Evolutionary conservation across 306 rosid genomes (phyloP), one percentile per base, ranked within the genome.

Genomic region (Styphnolobium japonicum): DNA sequence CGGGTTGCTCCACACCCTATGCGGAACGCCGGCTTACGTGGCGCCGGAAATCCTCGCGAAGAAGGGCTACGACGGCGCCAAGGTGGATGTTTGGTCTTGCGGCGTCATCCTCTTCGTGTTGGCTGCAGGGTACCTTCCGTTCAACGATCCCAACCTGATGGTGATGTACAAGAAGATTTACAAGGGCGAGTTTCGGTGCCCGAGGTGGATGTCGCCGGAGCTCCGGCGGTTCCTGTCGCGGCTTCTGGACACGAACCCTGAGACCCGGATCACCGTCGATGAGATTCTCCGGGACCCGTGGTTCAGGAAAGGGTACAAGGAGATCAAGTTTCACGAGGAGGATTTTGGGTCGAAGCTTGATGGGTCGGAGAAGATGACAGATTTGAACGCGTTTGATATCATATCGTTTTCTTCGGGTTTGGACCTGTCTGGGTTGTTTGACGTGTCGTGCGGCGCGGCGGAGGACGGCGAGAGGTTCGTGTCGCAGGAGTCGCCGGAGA

Each of bases 11-110:
- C 93, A 92, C 71, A 92, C 97, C 36, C 88, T 92, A 0, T 92
- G 97, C 1, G 97, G 97, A 15, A 92, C 97, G 0, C 95, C 97
- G 8, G 93, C 95, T 8, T 92, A 92, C 62, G 97, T 92, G 81
- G 95, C 97, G 18, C 97, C 97, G 53, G 97, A 92, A 85, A 87
- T 92, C 62, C 39, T 92, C 6, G 74, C 76, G n/a, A 92, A 86
- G 88, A 89, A 55, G 43, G 96, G 97, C 0, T 92, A 92, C 80
- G 91, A 90, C 2, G 97, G 97, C 0, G 91, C 97, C 0, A 92
- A 71, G 69, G 89, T 89, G 7, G 97, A 92, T 42, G 86, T 92
- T 11, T 92, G 95, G 97, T 92, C 95, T 0, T 89, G 89, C 37
- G 97, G 96, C 18, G 69, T 92, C 18, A 74, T 90, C 6, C 87